Conservation (phyloP, 1,284 basidiomycete genomes). For the Heterobasidion annosum region DNA sequence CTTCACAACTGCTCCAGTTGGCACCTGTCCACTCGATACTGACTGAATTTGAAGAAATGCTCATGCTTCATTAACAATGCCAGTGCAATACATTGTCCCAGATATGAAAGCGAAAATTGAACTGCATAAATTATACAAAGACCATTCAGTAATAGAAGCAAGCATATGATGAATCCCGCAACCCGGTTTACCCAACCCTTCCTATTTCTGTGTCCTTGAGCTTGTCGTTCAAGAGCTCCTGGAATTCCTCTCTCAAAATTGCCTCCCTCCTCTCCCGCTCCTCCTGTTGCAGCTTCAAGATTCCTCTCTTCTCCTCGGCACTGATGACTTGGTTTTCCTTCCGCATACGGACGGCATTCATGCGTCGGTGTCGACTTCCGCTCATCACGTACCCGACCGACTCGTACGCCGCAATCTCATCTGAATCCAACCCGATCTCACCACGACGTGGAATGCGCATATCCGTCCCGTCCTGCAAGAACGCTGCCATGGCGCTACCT, state of each 20-base stretch:
- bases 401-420: slow-evolving; percentile 85
- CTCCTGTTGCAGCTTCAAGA: slow-evolving; percentile 88
- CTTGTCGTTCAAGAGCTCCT: slow-evolving; percentile 68
- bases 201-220: slow-evolving; percentile 31
- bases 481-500: slow-evolving; percentile 95
- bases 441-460: slow-evolving; percentile 95
- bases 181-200: neutral
- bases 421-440: slow-evolving; percentile 89
- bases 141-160: too few species aligned
- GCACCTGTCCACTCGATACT: too few species aligned
- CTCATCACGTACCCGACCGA: slow-evolving; percentile 97
- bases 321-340: slow-evolving; percentile 99
- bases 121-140: neutral
- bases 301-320: slow-evolving; percentile 94
- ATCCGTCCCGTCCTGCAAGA: slow-evolving; percentile 81
- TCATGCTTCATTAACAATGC: too few species aligned
- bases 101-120: neutral
- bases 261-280: slow-evolving; percentile 86
- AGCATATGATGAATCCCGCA: too few species aligned
- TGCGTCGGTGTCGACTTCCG: slow-evolving; percentile 84
- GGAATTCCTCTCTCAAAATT: slow-evolving; percentile 70
- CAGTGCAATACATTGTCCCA: too few species aligned
- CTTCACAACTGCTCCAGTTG: too few species aligned
- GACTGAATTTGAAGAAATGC: too few species aligned
- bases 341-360: slow-evolving; percentile 96